Percentiles rank a stretch among this genome's conserved stretches.
These are phyloP conservation scores for Apiotrichum mycotoxinovorans DNA, from an alignment of 1,284 basidiomycete species.

Conservation along the genomic window DNA sequence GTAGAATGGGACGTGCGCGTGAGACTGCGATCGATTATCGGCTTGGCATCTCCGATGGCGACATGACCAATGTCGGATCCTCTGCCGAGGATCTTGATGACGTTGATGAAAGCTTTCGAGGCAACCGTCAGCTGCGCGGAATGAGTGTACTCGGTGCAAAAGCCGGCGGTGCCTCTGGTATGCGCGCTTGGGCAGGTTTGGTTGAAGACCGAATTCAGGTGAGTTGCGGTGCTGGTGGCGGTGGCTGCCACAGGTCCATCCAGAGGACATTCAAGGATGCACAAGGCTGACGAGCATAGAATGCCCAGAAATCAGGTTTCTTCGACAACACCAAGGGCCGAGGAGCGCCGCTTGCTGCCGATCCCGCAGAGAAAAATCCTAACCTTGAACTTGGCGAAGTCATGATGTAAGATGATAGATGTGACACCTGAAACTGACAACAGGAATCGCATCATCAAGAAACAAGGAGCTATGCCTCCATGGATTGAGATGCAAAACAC, in stretches of 20 bases:
- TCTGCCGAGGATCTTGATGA: slow-evolving; percentile 52
- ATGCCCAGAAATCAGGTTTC: slow-evolving; percentile 56
- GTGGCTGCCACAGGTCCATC: neutral
- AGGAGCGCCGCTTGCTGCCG: slow-evolving; percentile 64
- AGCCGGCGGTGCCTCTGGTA: slow-evolving; percentile 45
- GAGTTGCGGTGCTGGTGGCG: slow-evolving; percentile 4
- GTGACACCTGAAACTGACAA: neutral
- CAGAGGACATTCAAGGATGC: neutral
- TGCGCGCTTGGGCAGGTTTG: slow-evolving; percentile 70
- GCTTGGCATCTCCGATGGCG: slow-evolving; percentile 52
- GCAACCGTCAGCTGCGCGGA: slow-evolving; percentile 55
- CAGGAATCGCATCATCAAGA: slow-evolving; percentile 76
- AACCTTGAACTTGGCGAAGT: slow-evolving; percentile 64
- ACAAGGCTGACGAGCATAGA: slow-evolving; percentile 16
- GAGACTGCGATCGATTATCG: slow-evolving; percentile 75
- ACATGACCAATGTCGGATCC: slow-evolving; percentile 41
- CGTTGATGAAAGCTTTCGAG: slow-evolving; percentile 55
- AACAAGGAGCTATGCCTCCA: slow-evolving; percentile 79
- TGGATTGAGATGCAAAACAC: slow-evolving; percentile 82
- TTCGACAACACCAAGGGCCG: slow-evolving; percentile 71
- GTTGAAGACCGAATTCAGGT: slow-evolving; percentile 73
- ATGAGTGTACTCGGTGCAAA: slow-evolving; percentile 42
- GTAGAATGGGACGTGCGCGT: slow-evolving; percentile 61
- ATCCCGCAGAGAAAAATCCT: slow-evolving; percentile 70
- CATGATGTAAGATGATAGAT: slow-evolving; percentile 54